Percentiles rank a stretch among this genome's conserved stretches.
Conservation (phyloP, 139 green algal genomes). For the Micromonas pusilla region DNA sequence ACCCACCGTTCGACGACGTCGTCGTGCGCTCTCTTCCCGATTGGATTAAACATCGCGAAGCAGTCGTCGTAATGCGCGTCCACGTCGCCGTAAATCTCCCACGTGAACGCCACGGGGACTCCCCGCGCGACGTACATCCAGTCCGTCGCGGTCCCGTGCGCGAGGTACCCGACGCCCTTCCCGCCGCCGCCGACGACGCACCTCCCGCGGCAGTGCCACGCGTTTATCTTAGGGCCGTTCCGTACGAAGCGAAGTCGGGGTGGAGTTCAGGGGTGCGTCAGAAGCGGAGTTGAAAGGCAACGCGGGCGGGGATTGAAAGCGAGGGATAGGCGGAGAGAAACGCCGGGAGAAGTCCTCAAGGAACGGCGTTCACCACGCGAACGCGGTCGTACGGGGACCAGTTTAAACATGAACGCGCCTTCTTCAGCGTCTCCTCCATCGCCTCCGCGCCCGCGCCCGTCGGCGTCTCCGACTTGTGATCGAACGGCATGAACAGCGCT, state of each 20-base stretch:
- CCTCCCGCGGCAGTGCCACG: slow-evolving; percentile 44
- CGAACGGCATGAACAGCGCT: slow-evolving; percentile 91
- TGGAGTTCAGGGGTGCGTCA: too few relatives aligned
- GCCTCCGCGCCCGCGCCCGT: slow-evolving; percentile 9
- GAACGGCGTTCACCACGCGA: too few relatives aligned
- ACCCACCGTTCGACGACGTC: slow-evolving; percentile 18
- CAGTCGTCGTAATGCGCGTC: slow-evolving; percentile 76
- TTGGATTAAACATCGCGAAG: slow-evolving; percentile 96
- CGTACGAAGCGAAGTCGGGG: too few relatives aligned
- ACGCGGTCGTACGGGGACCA: too few relatives aligned
- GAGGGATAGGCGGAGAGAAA: too few relatives aligned
- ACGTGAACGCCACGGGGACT: slow-evolving; percentile 82
- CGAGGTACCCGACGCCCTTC: slow-evolving; percentile 86
- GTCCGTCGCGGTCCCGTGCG: slow-evolving; percentile 92
- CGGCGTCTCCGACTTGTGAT: slow-evolving; percentile 59
- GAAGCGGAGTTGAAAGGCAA: too few relatives aligned
- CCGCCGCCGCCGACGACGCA: slow-evolving; percentile 82
- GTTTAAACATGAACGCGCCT: too few relatives aligned
- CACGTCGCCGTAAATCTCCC: slow-evolving; percentile 55
- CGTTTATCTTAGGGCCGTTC: too few relatives aligned
- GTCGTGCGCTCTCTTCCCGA: slow-evolving; percentile 44
- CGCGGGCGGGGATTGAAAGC: too few relatives aligned
- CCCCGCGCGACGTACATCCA: slow-evolving; percentile 75
- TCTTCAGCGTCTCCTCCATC: too few relatives aligned
- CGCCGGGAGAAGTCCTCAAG: too few relatives aligned